Conservation (phyloP, 352 stramenopile genomes). For the Phytophthora citricola region DNA sequence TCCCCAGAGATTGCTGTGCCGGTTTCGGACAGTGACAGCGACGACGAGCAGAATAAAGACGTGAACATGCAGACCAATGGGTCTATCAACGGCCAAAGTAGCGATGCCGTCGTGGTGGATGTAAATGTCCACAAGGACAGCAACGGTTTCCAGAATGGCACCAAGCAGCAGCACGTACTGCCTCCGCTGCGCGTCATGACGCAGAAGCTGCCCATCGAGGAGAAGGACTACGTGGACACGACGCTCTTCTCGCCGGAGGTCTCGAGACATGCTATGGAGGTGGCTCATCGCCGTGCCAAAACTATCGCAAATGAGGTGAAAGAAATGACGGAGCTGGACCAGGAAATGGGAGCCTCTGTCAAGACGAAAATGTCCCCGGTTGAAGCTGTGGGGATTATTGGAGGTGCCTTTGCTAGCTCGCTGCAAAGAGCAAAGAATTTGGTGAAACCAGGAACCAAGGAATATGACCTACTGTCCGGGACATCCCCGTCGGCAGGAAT, state of each 20-base stretch:
- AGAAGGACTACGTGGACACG: slow-evolving; percentile 79
- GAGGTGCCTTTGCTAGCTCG: slow-evolving; percentile 65
- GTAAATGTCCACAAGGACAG: slow-evolving; percentile 19
- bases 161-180: slow-evolving; percentile 38
- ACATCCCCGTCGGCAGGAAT: slow-evolving; percentile 51
- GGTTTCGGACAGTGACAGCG: slow-evolving; percentile 37
- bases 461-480: slow-evolving; percentile 79
- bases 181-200: slow-evolving; percentile 52
- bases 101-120: slow-evolving; percentile 23
- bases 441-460: slow-evolving; percentile 55
- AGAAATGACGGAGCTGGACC: slow-evolving; percentile 67
- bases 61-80: slow-evolving; percentile 1
- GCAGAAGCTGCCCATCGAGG: slow-evolving; percentile 43
- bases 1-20: slow-evolving; percentile 18
- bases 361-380: slow-evolving; percentile 60
- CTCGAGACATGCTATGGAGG: slow-evolving; percentile 82
- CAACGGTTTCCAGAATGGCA: slow-evolving; percentile 17
- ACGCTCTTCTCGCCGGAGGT: slow-evolving; percentile 85
- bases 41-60: slow-evolving; percentile 21
- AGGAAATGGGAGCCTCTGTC: slow-evolving; percentile 9
- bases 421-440: slow-evolving; percentile 67
- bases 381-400: slow-evolving; percentile 73
- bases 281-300: slow-evolving; percentile 81
- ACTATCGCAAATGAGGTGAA: slow-evolving; percentile 77
- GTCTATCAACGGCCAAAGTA: slow-evolving; percentile 1